Percentiles rank a stretch among this genome's conserved stretches.
These are phyloP conservation scores for Suhomyces pyralidae DNA, from an alignment of 805 yeast genomes.

Conservation along the genomic window DNA sequence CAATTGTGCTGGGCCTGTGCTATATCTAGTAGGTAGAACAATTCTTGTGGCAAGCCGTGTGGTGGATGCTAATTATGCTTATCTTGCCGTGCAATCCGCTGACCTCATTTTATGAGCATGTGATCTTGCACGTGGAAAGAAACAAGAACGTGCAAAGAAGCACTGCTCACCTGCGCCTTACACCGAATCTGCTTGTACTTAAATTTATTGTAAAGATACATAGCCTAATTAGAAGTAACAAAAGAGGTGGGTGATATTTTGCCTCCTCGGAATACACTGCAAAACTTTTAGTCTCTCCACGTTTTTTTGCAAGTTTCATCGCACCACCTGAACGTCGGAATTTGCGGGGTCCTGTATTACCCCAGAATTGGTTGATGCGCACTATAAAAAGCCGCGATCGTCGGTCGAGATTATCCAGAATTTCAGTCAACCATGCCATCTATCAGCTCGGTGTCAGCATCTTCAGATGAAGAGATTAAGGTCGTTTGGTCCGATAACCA, in stretches of 20 bases:
- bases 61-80: background rate
- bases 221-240: background rate
- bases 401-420: background rate
- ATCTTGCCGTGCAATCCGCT: background rate
- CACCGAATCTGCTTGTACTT: no score
- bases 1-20: background rate
- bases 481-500: slow-evolving; percentile 6
- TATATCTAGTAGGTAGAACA: background rate
- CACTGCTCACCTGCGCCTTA: no score
- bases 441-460: background rate
- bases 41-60: background rate
- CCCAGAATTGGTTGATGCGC: background rate
- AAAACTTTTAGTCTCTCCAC: no score
- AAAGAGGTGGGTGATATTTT: background rate
- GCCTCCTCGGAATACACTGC: no score
- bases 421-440: background rate
- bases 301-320: background rate
- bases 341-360: background rate
- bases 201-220: background rate
- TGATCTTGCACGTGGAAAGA: background rate
- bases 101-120: background rate
- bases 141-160: background rate
- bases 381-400: background rate
- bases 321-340: background rate
- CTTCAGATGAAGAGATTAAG: slow-evolving; percentile 1